Evolutionary conservation across 345 rosid genomes (phyloP), one percentile per base, ranked within the genome.

Genomic region (Raphanus raphanistrum): DNA sequence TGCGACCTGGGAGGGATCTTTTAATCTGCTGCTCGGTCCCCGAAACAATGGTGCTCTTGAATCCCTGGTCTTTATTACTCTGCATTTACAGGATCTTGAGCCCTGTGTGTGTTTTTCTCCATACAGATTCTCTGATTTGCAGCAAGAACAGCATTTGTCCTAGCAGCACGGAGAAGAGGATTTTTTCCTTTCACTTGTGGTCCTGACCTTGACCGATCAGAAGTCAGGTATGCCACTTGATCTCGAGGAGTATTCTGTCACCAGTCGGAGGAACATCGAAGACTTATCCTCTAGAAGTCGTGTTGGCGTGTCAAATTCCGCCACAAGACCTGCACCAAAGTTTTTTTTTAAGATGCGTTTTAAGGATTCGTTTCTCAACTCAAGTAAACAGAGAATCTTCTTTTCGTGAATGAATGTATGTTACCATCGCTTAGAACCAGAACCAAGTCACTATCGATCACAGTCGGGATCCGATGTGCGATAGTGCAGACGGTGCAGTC

Each of bases 381-480:
- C 43, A 9, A 2, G 50, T 43, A 43, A 11, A 43, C 4, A 41
- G 48, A 41, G 13, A 41, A 41, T 41, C 13, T 43, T 1, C 21
- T 21, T 21, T 21, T 21, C 21, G 21, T 21, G 21, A 21, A 41
- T 4, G 3, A 41, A 41, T 41, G 50, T 10, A 41, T 41, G 50
- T 21, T 43, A 92, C 99, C 99, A 59, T 95, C 97, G 81, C 91
- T 91, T 33, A 95, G 96, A 74, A 95, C 97, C 85, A 95, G 86
- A 80, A 95, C 99, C 10, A 91, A 84, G 83, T 95, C 99, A 70
- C 99, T 95, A 83, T 95, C 98, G 5, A 95, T 92, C 43, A 95
- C 98, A 35, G 99, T 91, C 29, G 97, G 97, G 78, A 95, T 95
- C 17, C 98, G 94, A 80, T 95, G 99, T 8, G 99, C 99, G 73